These are phyloP conservation scores for Astragalus glycyphyllos DNA, from an alignment of 306 rosid genomes.

Conservation along the genomic window DNA sequence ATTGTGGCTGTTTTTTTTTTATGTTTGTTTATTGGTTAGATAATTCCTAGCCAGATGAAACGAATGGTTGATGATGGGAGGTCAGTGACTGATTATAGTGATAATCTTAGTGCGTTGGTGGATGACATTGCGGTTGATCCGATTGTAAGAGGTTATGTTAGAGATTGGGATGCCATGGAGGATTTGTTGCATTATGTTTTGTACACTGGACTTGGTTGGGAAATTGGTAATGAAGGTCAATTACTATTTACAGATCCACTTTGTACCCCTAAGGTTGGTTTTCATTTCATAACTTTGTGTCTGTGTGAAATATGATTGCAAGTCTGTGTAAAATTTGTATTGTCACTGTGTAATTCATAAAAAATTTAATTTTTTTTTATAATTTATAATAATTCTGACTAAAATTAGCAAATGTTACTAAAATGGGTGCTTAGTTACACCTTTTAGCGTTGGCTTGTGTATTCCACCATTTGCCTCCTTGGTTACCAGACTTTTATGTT, in stretches of 20 bases:
- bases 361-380: not conserved
- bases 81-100: slow-evolving; percentile 49
- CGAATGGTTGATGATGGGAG: slow-evolving; percentile 82
- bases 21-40: slow-evolving; percentile 48
- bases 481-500: not conserved
- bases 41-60: slow-evolving; percentile 92
- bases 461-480: slow-evolving; percentile 24
- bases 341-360: not conserved
- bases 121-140: slow-evolving; percentile 76
- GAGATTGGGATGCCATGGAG: slow-evolving; percentile 99
- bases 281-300: not conserved
- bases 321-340: not conserved
- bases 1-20: slow-evolving; percentile 12
- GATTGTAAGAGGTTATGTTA: slow-evolving; percentile 74
- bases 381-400: not conserved
- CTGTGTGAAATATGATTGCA: not conserved
- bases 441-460: slow-evolving; percentile 19
- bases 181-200: slow-evolving; percentile 87
- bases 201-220: slow-evolving; percentile 98
- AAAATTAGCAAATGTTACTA: slow-evolving; percentile 15
- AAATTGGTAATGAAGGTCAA: slow-evolving; percentile 97
- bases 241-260: slow-evolving; percentile 94
- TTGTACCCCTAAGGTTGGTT: slow-evolving; percentile 84
- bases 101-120: slow-evolving; percentile 26
- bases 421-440: slow-evolving; percentile 5